Evolutionary conservation across 257 asterid genomes (phyloP), one percentile per base, ranked within the genome.

Genomic region (Solanum sejunctum): DNA sequence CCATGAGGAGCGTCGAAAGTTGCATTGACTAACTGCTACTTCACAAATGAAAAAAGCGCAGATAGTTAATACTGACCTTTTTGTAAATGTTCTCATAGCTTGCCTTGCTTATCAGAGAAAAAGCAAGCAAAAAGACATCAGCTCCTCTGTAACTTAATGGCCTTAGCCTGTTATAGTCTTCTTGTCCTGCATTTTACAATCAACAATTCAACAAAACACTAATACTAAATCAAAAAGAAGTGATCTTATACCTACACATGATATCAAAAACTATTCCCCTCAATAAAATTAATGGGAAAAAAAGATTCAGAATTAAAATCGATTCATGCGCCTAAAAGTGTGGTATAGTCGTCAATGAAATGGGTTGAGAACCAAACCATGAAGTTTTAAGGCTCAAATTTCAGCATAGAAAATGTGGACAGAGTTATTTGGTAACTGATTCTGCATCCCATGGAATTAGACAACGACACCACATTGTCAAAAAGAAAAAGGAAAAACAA

Each of bases 91-190:
- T 95, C 72, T 95, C 98, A 87, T 91, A 95, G 88, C 98, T 95
- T 56, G 98, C 97, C 86, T 95, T 95, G 91, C 98, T 93, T 71
- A 90, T 91, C 1, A 95, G 91, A 32, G 98, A 95, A 86, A 93
- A 95, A 16, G 98, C 97, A 51, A 95, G 87, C 12, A 95, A 80
- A 86, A 95, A 93, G 5, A 93, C 92, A 90, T 95, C 98, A 83
- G 98, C 98, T 61, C 98, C 98, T 88, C 98, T 92, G 6, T 95
- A 95, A 86, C 98, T 95, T 47, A 95, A 88, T 73, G 98, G 98
- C 80, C 98, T 85, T 58, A 95, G 82, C 84, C 98, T 93, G 82
- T 95, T 95, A 88, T 95, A 95, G 87, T 95, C 98, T 89, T 95
- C 98, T 82, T 95, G 98, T 78, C 98, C 98, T 95, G 91, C 55